Base-by-base conservation (phyloP, 768 basidiomycete genomes). In the Rhizopogon vesiculosus region DNA sequence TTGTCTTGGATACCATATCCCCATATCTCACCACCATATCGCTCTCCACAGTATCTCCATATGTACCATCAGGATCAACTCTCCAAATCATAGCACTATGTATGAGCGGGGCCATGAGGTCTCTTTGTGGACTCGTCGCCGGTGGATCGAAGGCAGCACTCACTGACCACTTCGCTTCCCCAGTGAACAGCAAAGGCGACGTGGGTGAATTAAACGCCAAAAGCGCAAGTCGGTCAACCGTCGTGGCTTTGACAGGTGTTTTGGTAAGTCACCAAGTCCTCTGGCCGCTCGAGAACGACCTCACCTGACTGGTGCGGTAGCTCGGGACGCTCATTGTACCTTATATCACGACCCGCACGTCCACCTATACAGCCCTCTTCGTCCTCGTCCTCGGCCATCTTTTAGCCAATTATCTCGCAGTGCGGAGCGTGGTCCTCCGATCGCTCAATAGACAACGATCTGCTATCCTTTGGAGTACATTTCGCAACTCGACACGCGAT, bases 191-290 rank as follows among this genome's bases (percentile, higher is more conserved):
- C 0, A 74, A 74, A 42, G 85, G 85, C 5, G 86, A 89, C 59
- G 72, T 88, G 12, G 86, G 86, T 1, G 87, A 89, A 60, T 70
- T 88, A 42, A 87, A 82, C 55, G 86, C 86, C 1, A 89, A 89
- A 63, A 86, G 86, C 56, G 77, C 82, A 0, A 87, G 86, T 66
- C 84, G 85, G 58, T 86, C 88, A 67, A 89, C 87, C 0, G 81
- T 87, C 0, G 69, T 89, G 3, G 83, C 82, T 1, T 77, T 89
- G 31, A 61, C 83, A 1, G 86, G 87, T 18, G 84, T 87, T 80
- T 62, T 88, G 66, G 87, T 87, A 54, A 63, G 82, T 5, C 16
- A 18, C 28, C 6, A 54, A 63, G 82, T 5, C n/a, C 19, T 31
- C 6, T 15, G 39, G 3, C 12, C 31, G 18, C 31, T 42, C 45